Base-by-base conservation (phyloP, 306 rosid genomes). In the Trifolium fragiferum region DNA sequence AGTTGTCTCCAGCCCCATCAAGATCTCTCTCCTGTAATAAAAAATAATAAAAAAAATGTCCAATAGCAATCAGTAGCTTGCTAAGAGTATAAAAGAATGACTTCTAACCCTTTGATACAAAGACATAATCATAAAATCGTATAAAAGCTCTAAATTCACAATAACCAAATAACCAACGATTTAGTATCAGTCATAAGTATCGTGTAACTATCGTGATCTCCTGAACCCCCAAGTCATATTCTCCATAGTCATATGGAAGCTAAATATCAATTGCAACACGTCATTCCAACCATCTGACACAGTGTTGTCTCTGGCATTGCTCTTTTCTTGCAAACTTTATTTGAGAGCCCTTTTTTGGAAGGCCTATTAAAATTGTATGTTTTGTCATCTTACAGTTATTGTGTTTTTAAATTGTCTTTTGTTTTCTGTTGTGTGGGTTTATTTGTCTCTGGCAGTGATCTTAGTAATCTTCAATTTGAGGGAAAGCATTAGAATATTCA, bases 1-100 rank as follows among this genome's bases (percentile, higher is more conserved):
- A 88, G 79, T 53, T 72, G 64, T 92, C 93, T 70, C 86, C 83
- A 68, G 77, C 84, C 70, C 87, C 76, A 47, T 87, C 93, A 43
- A 78, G 79, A 79, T 85, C 93, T 6, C 58, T 61, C 63, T 84
- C 96, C 99, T 95, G 67, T 38, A 32, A 57, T 37, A 25, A 60
- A 58, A 60, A 15, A 4, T 30, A 55, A 23, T 68, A 64, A 58
- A 64, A 53, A 32, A 74, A 58, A 59, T 18, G 44, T 16, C 70
- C 54, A 53, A 66, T 53, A 23, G 72, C 19, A 66, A 84, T 80
- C 62, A 77, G 65, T 73, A 72, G 60, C 66, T 19, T 35, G 63
- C 47, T 33, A 44, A 44, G 46, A 61, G 38, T 19, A 70, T 10
- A 59, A 20, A 41, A 30, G 63, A 46, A 57, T 15, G 65, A 15